phyloP scores from a whole-genome alignment of 345 rosid species.

The Anastatica hierochuntica region DNA sequence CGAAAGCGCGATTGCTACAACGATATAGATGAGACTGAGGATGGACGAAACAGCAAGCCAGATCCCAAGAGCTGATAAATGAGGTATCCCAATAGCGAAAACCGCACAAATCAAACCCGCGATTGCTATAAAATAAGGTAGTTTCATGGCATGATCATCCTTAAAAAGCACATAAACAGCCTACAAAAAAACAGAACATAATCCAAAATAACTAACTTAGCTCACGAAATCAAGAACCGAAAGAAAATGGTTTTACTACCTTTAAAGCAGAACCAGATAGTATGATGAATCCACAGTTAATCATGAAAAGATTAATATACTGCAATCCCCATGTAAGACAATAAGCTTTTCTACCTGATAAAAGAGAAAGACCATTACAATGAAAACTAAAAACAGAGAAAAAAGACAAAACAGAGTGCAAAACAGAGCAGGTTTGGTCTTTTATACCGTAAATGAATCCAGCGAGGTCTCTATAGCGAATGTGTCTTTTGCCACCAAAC shows the following conservation, averaged over 20 bases:
- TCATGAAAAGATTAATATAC: slow-evolving; percentile 75
- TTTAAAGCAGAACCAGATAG: slow-evolving; percentile 73
- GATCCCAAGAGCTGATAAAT: slow-evolving; percentile 67
- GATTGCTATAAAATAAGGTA: slow-evolving; percentile 49
- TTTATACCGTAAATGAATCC: slow-evolving; percentile 60
- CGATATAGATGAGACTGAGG: slow-evolving; percentile 50
- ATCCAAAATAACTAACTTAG: neutral
- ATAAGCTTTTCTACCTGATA: slow-evolving; percentile 59
- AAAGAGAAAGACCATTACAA: neutral
- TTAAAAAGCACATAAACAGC: slow-evolving; percentile 46
- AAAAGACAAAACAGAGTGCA: too few relatives aligned
- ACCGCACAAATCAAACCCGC: slow-evolving; percentile 42
- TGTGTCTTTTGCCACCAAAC: slow-evolving; percentile 80
- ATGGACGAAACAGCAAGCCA: slow-evolving; percentile 88
- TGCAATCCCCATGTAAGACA: slow-evolving; percentile 60
- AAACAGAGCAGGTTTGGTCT: neutral
- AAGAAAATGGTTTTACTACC: slow-evolving; percentile 27
- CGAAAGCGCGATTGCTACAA: slow-evolving; percentile 48
- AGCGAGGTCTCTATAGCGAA: slow-evolving; percentile 88
- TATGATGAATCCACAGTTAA: slow-evolving; percentile 66
- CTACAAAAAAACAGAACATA: slow-evolving; percentile 24
- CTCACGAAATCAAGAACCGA: neutral
- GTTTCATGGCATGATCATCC: slow-evolving; percentile 35
- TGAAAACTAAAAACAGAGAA: too few relatives aligned
- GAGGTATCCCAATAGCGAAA: slow-evolving; percentile 79